Percentiles rank a stretch among this genome's conserved stretches.
phyloP scores from a whole-genome alignment of 2,329 filamentous ascomycete genomes.

The Orbilia quercus region DNA sequence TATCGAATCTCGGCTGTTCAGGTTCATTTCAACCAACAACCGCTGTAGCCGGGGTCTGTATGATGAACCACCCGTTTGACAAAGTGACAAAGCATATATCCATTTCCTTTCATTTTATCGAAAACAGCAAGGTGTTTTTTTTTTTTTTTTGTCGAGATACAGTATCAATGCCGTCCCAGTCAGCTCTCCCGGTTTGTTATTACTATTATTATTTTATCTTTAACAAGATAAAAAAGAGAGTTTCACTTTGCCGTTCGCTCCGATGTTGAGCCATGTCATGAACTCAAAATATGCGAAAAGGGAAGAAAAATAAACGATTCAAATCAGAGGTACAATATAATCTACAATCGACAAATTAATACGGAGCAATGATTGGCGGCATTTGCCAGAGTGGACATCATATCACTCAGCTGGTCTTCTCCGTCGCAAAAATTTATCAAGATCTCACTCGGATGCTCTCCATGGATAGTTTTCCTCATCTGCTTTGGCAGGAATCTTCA shows the following conservation, averaged over 20 bases:
- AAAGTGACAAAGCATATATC: slow-evolving; percentile 6
- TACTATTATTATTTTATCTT: too few species aligned
- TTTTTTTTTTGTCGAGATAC: slow-evolving; percentile 1
- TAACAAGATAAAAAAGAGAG: neutral
- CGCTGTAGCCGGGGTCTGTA: slow-evolving; percentile 46
- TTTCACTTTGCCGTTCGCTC: neutral
- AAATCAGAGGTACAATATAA: too few species aligned
- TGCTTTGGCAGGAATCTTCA: slow-evolving; percentile 2
- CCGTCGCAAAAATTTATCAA: slow-evolving; percentile 4
- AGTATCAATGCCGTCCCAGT: slow-evolving; percentile 26
- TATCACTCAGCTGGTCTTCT: slow-evolving; percentile 4
- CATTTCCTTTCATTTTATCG: slow-evolving; percentile 31
- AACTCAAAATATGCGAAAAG: slow-evolving; percentile 18
- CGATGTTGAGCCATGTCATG: slow-evolving; percentile 1
- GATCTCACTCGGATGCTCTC: slow-evolving; percentile 3
- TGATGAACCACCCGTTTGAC: slow-evolving; percentile 41
- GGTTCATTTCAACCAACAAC: slow-evolving; percentile 29
- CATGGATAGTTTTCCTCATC: slow-evolving; percentile 38
- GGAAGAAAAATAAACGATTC: slow-evolving; percentile 4
- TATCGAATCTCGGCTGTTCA: slow-evolving; percentile 10
- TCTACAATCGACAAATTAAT: neutral
- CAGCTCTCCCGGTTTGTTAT: slow-evolving; percentile 17
- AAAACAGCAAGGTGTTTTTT: slow-evolving; percentile 23
- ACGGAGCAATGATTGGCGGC: slow-evolving; percentile 21
- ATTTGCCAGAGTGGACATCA: slow-evolving; percentile 32